These are phyloP conservation scores for Paecilomyces dactylethromorphus DNA, from an alignment of 2,329 filamentous ascomycete species.

Conservation along the genomic window DNA sequence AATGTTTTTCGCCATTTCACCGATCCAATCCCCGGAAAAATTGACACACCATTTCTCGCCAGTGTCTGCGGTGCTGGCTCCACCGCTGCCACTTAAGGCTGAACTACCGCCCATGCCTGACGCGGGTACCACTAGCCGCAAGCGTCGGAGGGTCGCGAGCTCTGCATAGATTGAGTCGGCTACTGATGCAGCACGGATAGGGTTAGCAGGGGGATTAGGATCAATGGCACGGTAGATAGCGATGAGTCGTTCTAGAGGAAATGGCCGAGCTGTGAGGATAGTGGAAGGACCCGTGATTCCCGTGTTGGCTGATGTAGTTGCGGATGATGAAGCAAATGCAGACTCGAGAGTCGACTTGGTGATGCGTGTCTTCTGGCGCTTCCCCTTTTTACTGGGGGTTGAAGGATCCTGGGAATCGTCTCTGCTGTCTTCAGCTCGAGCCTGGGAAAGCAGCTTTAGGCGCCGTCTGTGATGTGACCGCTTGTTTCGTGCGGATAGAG, in stretches of 20 bases:
- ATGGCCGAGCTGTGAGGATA: conserved; percentile 35
- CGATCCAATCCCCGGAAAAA: conserved; percentile 42
- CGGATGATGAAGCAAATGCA: conserved; percentile 33
- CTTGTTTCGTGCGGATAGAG: conserved; percentile 36
- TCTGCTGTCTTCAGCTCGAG: conserved; percentile 27
- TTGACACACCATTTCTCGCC: conserved; percentile 44
- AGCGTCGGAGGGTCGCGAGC: conserved; percentile 39
- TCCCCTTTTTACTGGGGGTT: conserved; percentile 27
- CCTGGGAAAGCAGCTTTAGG: conserved; percentile 33
- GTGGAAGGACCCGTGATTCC: conserved; percentile 32
- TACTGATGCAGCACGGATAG: conserved; percentile 26
- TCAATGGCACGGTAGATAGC: conserved; percentile 44
- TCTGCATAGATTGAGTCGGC: conserved; percentile 41
- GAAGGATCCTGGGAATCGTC: conserved; percentile 19
- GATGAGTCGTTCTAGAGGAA: conserved; percentile 39
- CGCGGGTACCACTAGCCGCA: conserved; percentile 40
- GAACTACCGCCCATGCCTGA: conserved; percentile 25
- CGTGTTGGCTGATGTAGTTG: conserved; percentile 23
- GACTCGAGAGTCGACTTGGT: conserved; percentile 34
- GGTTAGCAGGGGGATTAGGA: conserved; percentile 36
- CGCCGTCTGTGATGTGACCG: conserved; percentile 37
- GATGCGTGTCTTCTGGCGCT: conserved; percentile 31
- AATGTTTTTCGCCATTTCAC: conserved; percentile 37
- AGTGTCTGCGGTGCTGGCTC: conserved; percentile 28
- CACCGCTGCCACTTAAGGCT: conserved; percentile 16